A percentile compares a stretch with the other conserved stretches of the same genome.
These are phyloP conservation scores for Shiraia bambusicola DNA, from an alignment of 2,329 filamentous ascomycete species.

Conservation along the genomic window DNA sequence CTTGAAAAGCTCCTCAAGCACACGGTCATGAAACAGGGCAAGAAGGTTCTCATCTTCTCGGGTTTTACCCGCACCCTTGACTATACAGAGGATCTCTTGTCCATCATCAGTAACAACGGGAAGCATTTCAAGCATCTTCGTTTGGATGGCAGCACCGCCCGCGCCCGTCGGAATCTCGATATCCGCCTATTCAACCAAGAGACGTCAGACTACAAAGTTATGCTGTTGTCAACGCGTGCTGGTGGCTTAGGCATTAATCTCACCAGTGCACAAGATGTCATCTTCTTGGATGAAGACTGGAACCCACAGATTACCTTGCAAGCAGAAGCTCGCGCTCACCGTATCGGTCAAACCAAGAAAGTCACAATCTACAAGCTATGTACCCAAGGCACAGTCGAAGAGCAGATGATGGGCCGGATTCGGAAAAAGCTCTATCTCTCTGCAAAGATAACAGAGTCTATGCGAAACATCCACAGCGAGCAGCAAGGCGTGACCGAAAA, in stretches of 20 bases:
- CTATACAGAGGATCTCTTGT: conserved; percentile 55
- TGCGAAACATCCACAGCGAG: conserved; percentile 54
- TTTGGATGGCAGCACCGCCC: conserved; percentile 53
- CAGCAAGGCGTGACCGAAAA: conserved; percentile 34
- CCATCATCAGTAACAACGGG: conserved; percentile 46
- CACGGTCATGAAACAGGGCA: conserved; percentile 52
- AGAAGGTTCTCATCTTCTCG: conserved; percentile 61
- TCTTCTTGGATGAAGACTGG: conserved; percentile 60
- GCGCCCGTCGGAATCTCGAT: conserved; percentile 54
- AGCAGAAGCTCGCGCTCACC: conserved; percentile 57
- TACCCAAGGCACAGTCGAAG: conserved; percentile 59
- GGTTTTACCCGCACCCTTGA: conserved; percentile 56
- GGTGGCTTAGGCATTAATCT: conserved; percentile 60
- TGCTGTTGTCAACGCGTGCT: conserved; percentile 58
- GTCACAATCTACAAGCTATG: conserved; percentile 60
- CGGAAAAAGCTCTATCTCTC: conserved; percentile 64
- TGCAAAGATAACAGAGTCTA: conserved; percentile 60
- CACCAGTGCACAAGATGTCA: conserved; percentile 55
- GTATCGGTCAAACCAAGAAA: conserved; percentile 57
- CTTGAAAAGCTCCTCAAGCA: conserved; percentile 55
- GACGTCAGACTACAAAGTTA: conserved; percentile 52
- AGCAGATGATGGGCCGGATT: conserved; percentile 61
- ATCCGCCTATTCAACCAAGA: conserved; percentile 56
- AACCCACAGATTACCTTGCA: conserved; percentile 58
- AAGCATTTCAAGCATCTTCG: conserved; percentile 50